Percentiles rank a stretch among this genome's conserved stretches.
phyloP scores from a whole-genome alignment of 768 basidiomycete species.

The Lactifluus hygrophoroides region DNA sequence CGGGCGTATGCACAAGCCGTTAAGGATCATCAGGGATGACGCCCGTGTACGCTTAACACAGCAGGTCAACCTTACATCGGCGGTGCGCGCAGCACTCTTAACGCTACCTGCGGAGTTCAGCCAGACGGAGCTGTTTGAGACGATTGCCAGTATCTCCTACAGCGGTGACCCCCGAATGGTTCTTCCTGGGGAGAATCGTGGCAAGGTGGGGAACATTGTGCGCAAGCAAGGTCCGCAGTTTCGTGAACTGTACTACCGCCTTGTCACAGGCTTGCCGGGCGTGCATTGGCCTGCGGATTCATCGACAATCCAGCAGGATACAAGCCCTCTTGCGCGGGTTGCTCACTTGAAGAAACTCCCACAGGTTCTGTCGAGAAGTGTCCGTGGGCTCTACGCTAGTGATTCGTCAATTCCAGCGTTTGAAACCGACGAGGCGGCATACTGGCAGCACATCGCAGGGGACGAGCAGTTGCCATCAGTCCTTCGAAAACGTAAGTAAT shows the following conservation, averaged over 20 bases:
- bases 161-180: conserved; percentile 89
- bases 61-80: conserved; percentile 88
- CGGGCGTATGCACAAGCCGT: conserved; percentile 95
- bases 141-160: conserved; percentile 82
- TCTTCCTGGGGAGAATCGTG: conserved; percentile 88
- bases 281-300: conserved; percentile 58
- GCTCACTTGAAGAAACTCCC: conserved; percentile 77
- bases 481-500: conserved; percentile 41
- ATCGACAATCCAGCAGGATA: conserved; percentile 64
- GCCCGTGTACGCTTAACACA: conserved; percentile 86
- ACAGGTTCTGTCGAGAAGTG: conserved; percentile 46
- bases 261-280: conserved; percentile 71
- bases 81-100: conserved; percentile 83
- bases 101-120: conserved; percentile 76
- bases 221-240: conserved; percentile 75
- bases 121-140: conserved; percentile 74
- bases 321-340: conserved; percentile 53
- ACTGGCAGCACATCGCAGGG: conserved; percentile 65
- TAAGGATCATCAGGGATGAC: conserved; percentile 88
- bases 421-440: conserved; percentile 63
- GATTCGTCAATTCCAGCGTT: conserved; percentile 30
- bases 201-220: conserved; percentile 93
- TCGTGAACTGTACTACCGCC: conserved; percentile 74
- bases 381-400: conserved; percentile 43
- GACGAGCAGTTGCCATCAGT: conserved; percentile 48